Conservation (phyloP, 1,284 basidiomycete species). For the Tilletia indica region DNA sequence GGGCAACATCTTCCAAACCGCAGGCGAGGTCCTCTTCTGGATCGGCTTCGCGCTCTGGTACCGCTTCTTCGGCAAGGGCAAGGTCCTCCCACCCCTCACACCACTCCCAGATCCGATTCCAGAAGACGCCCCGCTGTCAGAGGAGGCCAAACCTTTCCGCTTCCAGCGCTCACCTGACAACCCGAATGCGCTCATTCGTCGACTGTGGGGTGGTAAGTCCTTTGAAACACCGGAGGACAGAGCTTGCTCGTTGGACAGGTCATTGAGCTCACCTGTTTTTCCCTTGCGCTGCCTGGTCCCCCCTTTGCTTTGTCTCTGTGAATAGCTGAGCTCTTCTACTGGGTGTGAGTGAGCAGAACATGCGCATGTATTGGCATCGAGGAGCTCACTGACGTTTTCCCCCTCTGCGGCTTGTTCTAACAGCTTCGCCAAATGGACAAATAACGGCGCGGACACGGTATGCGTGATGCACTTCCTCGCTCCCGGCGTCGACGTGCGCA, state of each 20-base stretch:
- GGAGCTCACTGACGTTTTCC: not conserved
- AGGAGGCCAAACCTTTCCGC: not conserved
- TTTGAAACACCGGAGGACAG: no score
- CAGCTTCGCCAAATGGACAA: conserved; percentile 14
- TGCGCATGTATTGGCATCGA: not conserved
- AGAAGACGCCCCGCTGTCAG: conserved; percentile 1
- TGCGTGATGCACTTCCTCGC: conserved; percentile 5
- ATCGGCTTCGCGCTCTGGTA: conserved; percentile 13
- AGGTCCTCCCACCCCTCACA: not conserved
- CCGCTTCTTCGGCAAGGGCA: conserved; percentile 13
- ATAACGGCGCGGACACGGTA: conserved; percentile 1
- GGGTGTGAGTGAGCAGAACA: not conserved
- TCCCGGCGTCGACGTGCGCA: conserved; percentile 7
- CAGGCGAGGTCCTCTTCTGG: conserved; percentile 7
- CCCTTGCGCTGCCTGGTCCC: not conserved
- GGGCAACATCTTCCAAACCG: not conserved
- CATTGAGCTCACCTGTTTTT: not conserved
- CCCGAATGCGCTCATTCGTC: conserved; percentile 2
- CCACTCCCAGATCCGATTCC: not conserved
- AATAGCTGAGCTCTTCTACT: conserved; percentile 8
- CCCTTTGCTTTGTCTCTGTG: not conserved
- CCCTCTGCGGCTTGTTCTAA: not conserved
- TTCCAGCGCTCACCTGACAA: conserved; percentile 1
- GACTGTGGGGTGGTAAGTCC: conserved; percentile 7
- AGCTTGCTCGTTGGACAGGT: not conserved